phyloP scores from a whole-genome alignment of 2,329 filamentous ascomycete genomes.

The Epichloe brachyelytri region DNA sequence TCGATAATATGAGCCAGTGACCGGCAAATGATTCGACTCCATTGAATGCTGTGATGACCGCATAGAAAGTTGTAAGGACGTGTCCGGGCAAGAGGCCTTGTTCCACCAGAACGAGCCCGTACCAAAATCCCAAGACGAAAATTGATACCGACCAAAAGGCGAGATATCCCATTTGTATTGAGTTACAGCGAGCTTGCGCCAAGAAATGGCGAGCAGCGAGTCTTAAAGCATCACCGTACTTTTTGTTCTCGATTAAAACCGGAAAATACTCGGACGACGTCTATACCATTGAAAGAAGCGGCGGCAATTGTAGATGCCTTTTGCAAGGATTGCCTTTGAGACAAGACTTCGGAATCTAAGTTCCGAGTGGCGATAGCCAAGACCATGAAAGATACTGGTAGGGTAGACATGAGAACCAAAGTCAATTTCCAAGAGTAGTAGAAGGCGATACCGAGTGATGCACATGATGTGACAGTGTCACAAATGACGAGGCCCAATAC shows the following conservation, averaged over 20 bases:
- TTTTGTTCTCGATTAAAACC: conserved; percentile 56
- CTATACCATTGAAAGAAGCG: conserved; percentile 60
- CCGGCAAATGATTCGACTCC: conserved; percentile 62
- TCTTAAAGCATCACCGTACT: conserved; percentile 47
- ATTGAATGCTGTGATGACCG: conserved; percentile 63
- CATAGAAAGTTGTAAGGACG: conserved; percentile 76
- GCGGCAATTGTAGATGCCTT: conserved; percentile 59
- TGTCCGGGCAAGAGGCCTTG: conserved; percentile 48
- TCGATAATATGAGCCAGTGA: conserved; percentile 64
- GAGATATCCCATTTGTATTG: conserved; percentile 59
- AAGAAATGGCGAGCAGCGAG: conserved; percentile 51
- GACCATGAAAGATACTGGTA: conserved; percentile 52
- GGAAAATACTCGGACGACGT: conserved; percentile 78
- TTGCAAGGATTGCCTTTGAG: conserved; percentile 55
- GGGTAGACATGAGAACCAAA: conserved; percentile 59
- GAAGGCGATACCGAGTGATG: conserved; percentile 59
- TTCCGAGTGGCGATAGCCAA: conserved; percentile 47
- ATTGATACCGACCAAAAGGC: conserved; percentile 63
- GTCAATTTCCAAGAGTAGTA: conserved; percentile 76
- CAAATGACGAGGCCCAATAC: conserved; percentile 59
- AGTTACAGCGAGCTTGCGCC: conserved; percentile 54
- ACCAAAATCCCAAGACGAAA: conserved; percentile 87
- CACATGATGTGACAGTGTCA: conserved; percentile 49
- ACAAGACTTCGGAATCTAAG: conserved; percentile 52
- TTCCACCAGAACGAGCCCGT: conserved; percentile 58